These are phyloP conservation scores for Fusarium multiceps DNA, from an alignment of 2,329 filamentous ascomycete genomes.

Conservation along the genomic window DNA sequence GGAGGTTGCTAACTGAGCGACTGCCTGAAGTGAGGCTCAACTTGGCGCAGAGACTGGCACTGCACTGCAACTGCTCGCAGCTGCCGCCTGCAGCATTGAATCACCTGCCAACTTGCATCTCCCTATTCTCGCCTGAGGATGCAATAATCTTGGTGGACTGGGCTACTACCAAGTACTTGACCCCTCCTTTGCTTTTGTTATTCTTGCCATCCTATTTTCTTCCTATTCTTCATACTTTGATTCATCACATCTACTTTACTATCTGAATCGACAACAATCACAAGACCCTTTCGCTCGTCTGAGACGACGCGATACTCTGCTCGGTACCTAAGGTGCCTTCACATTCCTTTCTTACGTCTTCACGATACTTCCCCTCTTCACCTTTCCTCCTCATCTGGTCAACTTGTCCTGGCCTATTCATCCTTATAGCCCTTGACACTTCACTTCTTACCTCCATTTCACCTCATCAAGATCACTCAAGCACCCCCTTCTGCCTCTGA, in stretches of 20 bases:
- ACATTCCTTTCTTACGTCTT: slow-evolving; percentile 35
- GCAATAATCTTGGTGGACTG: slow-evolving; percentile 15
- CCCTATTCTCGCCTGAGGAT: slow-evolving; percentile 38
- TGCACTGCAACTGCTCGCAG: slow-evolving; percentile 36
- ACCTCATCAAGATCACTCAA: slow-evolving; percentile 10
- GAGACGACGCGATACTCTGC: slow-evolving; percentile 18
- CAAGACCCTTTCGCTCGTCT: slow-evolving; percentile 21
- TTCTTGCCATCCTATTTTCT: slow-evolving; percentile 11
- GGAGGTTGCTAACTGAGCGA: background rate
- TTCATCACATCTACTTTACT: slow-evolving; percentile 31
- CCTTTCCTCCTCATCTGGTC: slow-evolving; percentile 11
- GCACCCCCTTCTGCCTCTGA: slow-evolving; percentile 4
- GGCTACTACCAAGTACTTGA: background rate
- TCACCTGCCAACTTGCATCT: slow-evolving; percentile 28
- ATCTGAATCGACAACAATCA: slow-evolving; percentile 33
- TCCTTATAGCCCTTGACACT: slow-evolving; percentile 10
- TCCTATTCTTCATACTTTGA: slow-evolving; percentile 35
- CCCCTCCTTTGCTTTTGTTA: slow-evolving; percentile 11
- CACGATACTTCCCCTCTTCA: slow-evolving; percentile 8
- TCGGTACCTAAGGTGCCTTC: slow-evolving; percentile 24
- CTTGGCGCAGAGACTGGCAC: slow-evolving; percentile 5
- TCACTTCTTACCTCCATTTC: background rate
- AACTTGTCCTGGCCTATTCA: slow-evolving; percentile 16
- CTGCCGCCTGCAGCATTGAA: slow-evolving; percentile 36
- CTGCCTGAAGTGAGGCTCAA: background rate